phyloP scores from a whole-genome alignment of 345 rosid species.

The Microthlaspi erraticum region DNA sequence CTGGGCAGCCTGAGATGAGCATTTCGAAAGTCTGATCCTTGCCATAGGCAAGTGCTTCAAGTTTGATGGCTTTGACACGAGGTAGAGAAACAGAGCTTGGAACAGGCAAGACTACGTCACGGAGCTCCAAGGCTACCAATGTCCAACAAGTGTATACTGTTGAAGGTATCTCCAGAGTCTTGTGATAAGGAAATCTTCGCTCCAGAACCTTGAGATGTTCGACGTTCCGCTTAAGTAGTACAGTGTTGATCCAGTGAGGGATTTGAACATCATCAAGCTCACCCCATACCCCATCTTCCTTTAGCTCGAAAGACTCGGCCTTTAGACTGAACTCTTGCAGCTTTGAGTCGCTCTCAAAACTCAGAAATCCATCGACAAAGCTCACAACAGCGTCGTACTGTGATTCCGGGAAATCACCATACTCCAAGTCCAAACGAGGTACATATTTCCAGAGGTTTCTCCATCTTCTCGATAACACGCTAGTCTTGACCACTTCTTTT shows the following conservation, averaged over 20 bases:
- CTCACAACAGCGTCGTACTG: neutral
- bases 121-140: too few relatives aligned
- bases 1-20: too few relatives aligned
- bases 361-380: neutral
- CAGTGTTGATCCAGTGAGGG: constrained; percentile 1
- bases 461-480: constrained; percentile 20
- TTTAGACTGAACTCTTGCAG: neutral
- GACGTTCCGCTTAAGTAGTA: neutral
- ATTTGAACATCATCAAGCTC: neutral
- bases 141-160: too few relatives aligned
- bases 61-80: too few relatives aligned
- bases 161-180: too few relatives aligned
- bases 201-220: constrained; percentile 3
- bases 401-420: neutral
- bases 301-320: neutral
- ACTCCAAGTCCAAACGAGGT: neutral
- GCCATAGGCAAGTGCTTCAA: too few relatives aligned
- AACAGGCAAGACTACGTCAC: too few relatives aligned
- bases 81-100: too few relatives aligned
- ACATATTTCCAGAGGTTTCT: neutral
- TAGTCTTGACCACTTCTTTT: neutral
- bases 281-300: neutral
- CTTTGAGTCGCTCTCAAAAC: neutral
- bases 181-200: too few relatives aligned
- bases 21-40: too few relatives aligned